Evolutionary conservation across 2,329 filamentous ascomycete genomes (phyloP).

Genomic region (Pyricularia grisea): DNA sequence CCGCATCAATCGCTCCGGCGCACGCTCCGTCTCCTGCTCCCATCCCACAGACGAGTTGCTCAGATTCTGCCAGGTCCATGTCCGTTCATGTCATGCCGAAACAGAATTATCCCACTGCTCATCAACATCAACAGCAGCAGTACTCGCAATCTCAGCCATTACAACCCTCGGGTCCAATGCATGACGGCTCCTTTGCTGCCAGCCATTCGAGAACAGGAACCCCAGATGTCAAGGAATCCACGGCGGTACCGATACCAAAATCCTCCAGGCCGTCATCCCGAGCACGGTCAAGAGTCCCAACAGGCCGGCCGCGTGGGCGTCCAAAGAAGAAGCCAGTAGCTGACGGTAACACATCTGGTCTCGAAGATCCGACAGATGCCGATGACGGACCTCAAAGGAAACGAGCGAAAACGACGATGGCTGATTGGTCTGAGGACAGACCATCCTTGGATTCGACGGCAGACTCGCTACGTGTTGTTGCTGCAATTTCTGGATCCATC

Average conservation of each 20-base stretch:
- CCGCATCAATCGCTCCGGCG: conserved; percentile 7
- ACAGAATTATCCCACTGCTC: neutral
- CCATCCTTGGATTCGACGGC: conserved; percentile 62
- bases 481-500: conserved; percentile 81
- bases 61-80: neutral
- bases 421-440: conserved; percentile 39
- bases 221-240: neutral
- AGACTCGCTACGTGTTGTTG: conserved; percentile 80
- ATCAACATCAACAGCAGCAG: neutral
- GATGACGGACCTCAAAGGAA: conserved; percentile 57
- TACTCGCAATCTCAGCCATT: neutral
- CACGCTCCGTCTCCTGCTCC: conserved; percentile 8
- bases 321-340: conserved; percentile 37
- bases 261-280: conserved; percentile 52
- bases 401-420: conserved; percentile 68
- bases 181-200: neutral
- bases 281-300: conserved; percentile 35
- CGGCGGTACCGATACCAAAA: conserved; percentile 15
- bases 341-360: conserved; percentile 63
- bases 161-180: neutral
- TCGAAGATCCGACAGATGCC: conserved; percentile 55
- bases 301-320: conserved; percentile 45
- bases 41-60: neutral
- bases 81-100: neutral
- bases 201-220: neutral